A percentile compares a stretch with the other conserved stretches of the same genome.
These are phyloP conservation scores for Sporodiniella umbellata DNA, from an alignment of 371 early-diverging fungal species.

Conservation along the genomic window DNA sequence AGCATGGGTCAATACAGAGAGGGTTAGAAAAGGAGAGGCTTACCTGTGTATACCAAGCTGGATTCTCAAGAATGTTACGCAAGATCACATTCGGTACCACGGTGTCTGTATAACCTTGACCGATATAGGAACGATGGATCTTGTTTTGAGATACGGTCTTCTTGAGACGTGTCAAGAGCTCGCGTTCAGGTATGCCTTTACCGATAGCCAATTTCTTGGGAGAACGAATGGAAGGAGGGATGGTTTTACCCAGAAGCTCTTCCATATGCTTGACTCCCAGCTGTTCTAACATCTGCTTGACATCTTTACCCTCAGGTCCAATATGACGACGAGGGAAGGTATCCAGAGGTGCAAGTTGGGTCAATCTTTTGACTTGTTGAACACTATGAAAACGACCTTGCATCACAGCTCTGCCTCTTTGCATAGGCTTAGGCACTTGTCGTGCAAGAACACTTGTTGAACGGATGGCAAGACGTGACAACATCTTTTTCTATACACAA, in stretches of 20 bases:
- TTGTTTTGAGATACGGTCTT: slow-evolving; percentile 87
- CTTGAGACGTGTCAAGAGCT: slow-evolving; percentile 77
- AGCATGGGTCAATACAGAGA: neutral
- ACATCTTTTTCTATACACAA: slow-evolving; percentile 11
- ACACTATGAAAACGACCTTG: too few relatives aligned
- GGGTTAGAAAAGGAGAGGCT: neutral
- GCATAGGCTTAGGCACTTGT: slow-evolving; percentile 10
- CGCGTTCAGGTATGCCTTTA: slow-evolving; percentile 76
- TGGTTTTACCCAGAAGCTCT: slow-evolving; percentile 76
- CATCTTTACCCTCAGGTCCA: slow-evolving; percentile 75
- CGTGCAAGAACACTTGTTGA: slow-evolving; percentile 18
- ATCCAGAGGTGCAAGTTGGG: slow-evolving; percentile 58
- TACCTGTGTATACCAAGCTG: slow-evolving; percentile 96
- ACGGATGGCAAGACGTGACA: slow-evolving; percentile 34
- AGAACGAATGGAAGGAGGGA: slow-evolving; percentile 82
- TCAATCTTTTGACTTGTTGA: slow-evolving; percentile 26
- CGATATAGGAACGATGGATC: slow-evolving; percentile 87
- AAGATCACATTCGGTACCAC: slow-evolving; percentile 92
- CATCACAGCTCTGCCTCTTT: too few relatives aligned
- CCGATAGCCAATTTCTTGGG: slow-evolving; percentile 61
- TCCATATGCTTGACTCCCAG: slow-evolving; percentile 78
- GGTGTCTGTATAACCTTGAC: slow-evolving; percentile 91
- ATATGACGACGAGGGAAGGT: slow-evolving; percentile 86
- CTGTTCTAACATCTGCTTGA: slow-evolving; percentile 75
- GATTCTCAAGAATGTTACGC: slow-evolving; percentile 95